A percentile compares a stretch with the other conserved stretches of the same genome.
Evolutionary conservation across 1,139 yeast genomes (phyloP).

Genomic region (Kurtzmaniella quercitrusa): DNA sequence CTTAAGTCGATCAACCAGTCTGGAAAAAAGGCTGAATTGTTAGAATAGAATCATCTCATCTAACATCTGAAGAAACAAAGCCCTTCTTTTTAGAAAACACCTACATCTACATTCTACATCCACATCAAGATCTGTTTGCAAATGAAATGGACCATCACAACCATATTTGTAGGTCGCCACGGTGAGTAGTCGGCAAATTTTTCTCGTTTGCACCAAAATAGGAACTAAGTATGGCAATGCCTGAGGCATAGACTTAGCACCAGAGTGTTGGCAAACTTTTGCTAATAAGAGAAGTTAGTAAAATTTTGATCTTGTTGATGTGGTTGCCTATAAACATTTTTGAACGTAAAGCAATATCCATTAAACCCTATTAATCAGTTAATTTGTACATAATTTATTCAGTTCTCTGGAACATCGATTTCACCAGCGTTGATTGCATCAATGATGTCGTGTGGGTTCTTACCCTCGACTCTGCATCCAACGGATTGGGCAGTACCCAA

Average conservation of each 20-base stretch:
- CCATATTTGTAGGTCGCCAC: conserved; percentile 38
- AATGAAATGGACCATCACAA: conserved; percentile 65
- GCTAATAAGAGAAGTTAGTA: neutral
- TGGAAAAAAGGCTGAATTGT: too few species aligned
- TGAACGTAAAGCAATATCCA: conserved; percentile 16
- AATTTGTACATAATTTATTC: conserved; percentile 35
- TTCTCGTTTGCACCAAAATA: conserved; percentile 97
- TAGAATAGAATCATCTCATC: too few species aligned
- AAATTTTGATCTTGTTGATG: neutral
- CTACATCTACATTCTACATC: neutral
- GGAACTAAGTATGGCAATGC: conserved; percentile 68
- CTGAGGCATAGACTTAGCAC: conserved; percentile 53
- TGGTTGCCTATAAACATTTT: neutral
- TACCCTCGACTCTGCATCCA: conserved; percentile 98
- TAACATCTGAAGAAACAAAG: too few species aligned
- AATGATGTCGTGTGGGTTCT: conserved; percentile 98
- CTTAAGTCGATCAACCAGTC: too few species aligned
- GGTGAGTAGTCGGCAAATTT: conserved; percentile 72
- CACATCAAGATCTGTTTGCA: conserved; percentile 21
- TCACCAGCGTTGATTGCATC: conserved; percentile 98
- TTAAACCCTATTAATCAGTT: conserved; percentile 34
- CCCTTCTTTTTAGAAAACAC: neutral
- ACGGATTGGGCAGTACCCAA: conserved; percentile 99
- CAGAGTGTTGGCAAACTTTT: conserved; percentile 92
- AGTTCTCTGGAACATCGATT: conserved; percentile 91